Evolutionary conservation across 345 rosid species (phyloP).

Genomic region (Melaleuca quinquenervia): DNA sequence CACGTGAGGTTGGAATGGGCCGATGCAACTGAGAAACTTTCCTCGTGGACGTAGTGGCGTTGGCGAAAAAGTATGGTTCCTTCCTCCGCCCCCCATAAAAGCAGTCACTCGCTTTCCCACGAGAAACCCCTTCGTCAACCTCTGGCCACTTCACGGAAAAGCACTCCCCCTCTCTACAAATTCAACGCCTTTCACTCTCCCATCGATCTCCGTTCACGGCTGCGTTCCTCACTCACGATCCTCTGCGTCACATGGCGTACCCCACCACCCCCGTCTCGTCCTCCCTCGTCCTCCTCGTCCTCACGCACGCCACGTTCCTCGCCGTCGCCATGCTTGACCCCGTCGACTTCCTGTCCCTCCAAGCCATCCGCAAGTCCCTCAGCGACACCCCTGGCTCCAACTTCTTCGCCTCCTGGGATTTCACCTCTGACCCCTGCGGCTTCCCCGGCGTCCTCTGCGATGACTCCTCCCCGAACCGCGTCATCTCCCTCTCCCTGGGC

Average conservation of each 20-base stretch:
- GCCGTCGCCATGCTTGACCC: constrained; percentile 39
- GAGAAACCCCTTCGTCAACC: not conserved
- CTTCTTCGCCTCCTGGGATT: constrained; percentile 85
- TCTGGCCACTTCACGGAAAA: not conserved
- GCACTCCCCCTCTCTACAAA: not conserved
- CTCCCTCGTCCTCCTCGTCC: not conserved
- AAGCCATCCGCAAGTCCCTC: constrained; percentile 62
- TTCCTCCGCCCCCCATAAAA: not conserved
- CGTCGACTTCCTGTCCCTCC: constrained; percentile 78
- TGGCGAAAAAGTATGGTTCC: not conserved
- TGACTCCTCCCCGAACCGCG: constrained; percentile 18
- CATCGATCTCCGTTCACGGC: not conserved
- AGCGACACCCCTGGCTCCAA: constrained; percentile 72
- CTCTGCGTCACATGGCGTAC: not conserved
- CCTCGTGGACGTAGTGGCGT: not conserved
- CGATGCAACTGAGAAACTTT: not conserved
- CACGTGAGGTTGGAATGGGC: not conserved
- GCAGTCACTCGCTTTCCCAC: not conserved
- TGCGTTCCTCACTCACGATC: too few species aligned
- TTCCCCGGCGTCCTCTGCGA: constrained; percentile 85
- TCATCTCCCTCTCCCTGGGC: constrained; percentile 64
- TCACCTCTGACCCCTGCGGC: constrained; percentile 88
- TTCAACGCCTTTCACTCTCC: not conserved
- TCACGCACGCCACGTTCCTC: not conserved
- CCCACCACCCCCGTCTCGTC: not conserved